These are phyloP conservation scores for Blumeria hordei DNA, from an alignment of 2,329 filamentous ascomycete genomes.

Conservation along the genomic window DNA sequence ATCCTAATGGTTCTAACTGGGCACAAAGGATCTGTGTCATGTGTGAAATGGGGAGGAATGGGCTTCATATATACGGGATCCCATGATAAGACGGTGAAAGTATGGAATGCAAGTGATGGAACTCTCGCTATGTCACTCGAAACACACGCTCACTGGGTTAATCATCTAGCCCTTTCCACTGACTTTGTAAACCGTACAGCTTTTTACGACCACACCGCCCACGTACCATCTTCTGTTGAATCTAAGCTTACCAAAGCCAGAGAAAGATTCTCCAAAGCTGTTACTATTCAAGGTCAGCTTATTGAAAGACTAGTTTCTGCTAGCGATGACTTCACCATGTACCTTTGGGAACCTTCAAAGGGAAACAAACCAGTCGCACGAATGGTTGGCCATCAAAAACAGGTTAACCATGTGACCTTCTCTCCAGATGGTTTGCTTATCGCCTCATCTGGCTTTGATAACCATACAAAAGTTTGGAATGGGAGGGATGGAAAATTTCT, in stretches of 20 bases:
- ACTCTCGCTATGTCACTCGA: constrained; percentile 57
- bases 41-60: constrained; percentile 84
- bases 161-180: constrained; percentile 79
- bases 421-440: constrained; percentile 74
- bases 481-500: constrained; percentile 56
- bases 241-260: constrained; percentile 53
- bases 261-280: constrained; percentile 66
- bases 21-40: constrained; percentile 73
- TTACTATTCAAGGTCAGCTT: constrained; percentile 48
- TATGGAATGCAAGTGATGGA: constrained; percentile 66
- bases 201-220: constrained; percentile 62
- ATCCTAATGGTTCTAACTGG: constrained; percentile 68
- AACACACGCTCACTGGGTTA: constrained; percentile 82
- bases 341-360: constrained; percentile 66
- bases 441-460: constrained; percentile 78
- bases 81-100: constrained; percentile 77
- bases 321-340: constrained; percentile 90
- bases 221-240: constrained; percentile 41
- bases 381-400: constrained; percentile 84
- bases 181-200: constrained; percentile 72
- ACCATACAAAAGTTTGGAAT: constrained; percentile 83
- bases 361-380: constrained; percentile 69
- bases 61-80: constrained; percentile 64
- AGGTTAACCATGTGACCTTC: constrained; percentile 88
- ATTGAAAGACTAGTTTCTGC: constrained; percentile 74